phyloP scores from a whole-genome alignment of 1,284 basidiomycete genomes.

The Golubevia sp. region DNA sequence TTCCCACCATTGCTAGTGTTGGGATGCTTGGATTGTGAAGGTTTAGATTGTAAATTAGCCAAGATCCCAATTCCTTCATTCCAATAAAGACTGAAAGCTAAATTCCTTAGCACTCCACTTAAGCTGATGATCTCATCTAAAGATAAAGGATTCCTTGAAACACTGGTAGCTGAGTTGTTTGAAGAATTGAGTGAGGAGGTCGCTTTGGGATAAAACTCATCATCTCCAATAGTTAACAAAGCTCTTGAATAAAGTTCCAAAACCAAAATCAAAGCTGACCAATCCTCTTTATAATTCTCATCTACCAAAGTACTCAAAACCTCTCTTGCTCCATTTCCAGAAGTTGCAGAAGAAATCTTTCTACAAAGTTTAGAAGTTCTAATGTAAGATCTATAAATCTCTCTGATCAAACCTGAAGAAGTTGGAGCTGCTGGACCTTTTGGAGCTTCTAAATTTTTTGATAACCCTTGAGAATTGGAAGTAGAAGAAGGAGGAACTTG shows the following conservation, averaged over 20 bases:
- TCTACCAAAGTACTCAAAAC: conserved; percentile 5
- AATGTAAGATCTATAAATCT: conserved; percentile 54
- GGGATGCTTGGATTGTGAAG: conserved; percentile 6
- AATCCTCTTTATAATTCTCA: conserved; percentile 28
- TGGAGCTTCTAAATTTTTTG: no score
- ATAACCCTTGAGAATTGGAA: no score
- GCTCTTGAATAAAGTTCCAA: conserved; percentile 82
- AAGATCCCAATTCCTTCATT: conserved; percentile 64
- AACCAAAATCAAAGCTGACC: conserved; percentile 75
- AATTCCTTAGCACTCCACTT: conserved; percentile 74
- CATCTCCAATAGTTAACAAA: conserved; percentile 89
- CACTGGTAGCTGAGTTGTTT: background rate
- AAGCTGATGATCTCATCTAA: conserved; percentile 79
- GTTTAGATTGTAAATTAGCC: conserved; percentile 39
- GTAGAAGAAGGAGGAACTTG: no score
- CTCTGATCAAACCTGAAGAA: conserved; percentile 27
- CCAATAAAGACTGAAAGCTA: conserved; percentile 82
- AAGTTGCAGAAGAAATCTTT: conserved; percentile 20
- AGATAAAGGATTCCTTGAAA: conserved; percentile 72
- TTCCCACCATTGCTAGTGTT: conserved; percentile 23
- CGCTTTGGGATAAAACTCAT: conserved; percentile 80
- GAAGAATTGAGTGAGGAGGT: conserved; percentile 26
- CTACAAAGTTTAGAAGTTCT: conserved; percentile 33
- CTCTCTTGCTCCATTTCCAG: conserved; percentile 18
- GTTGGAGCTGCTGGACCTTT: no score